Evolutionary conservation across 495 filamentous ascomycete genomes (phyloP).

Genomic region (Xylaria castorea): DNA sequence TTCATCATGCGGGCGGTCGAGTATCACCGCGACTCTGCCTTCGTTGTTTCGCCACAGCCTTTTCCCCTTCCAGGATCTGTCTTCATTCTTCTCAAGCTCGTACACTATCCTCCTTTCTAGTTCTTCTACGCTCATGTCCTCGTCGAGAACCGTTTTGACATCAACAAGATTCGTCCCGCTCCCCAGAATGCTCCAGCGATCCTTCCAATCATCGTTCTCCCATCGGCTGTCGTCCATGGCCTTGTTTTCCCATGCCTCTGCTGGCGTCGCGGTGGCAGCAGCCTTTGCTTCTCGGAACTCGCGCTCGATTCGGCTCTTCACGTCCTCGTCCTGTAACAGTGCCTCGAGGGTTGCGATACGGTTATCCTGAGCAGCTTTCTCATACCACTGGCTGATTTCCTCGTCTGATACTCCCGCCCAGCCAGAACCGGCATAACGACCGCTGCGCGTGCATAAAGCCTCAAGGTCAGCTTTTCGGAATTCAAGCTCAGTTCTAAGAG

Average conservation of each 20-base stretch:
- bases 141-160: conserved; percentile 10
- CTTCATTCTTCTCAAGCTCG: conserved; percentile 21
- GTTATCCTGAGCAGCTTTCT: background rate
- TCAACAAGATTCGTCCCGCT: conserved; percentile 6
- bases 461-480: conserved; percentile 6
- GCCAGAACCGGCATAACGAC: background rate
- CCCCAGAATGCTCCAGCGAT: conserved; percentile 16
- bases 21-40: conserved; percentile 12
- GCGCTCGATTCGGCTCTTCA: background rate
- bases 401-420: background rate
- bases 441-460: background rate
- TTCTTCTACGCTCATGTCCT: conserved; percentile 3
- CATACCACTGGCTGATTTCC: background rate
- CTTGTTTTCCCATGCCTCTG: conserved; percentile 1
- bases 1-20: background rate
- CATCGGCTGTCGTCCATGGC: background rate
- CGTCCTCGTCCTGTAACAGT: background rate
- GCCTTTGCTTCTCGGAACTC: conserved; percentile 9
- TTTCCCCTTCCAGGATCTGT: conserved; percentile 10
- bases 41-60: conserved; percentile 5
- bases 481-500: background rate
- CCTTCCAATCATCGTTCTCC: conserved; percentile 18
- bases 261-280: background rate
- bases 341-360: background rate
- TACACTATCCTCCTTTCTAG: conserved; percentile 7